These are phyloP conservation scores for Limonium bicolor DNA, from an alignment of 148 eudicot species.

Conservation along the genomic window DNA sequence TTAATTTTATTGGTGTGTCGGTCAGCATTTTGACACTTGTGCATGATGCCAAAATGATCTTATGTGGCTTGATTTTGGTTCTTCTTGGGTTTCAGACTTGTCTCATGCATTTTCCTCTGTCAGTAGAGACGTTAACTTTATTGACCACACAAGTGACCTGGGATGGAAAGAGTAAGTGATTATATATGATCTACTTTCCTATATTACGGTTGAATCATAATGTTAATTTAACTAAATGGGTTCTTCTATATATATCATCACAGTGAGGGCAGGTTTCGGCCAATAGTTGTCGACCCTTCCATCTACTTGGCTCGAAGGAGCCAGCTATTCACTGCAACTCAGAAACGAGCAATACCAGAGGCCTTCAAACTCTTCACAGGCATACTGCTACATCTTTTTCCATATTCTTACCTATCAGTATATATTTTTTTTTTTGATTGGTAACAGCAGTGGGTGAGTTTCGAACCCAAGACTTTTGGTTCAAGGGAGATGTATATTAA, in stretches of 20 bases:
- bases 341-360: constrained; percentile 68
- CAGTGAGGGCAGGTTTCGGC: constrained; percentile 57
- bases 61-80: constrained; percentile 4
- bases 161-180: constrained; percentile 91
- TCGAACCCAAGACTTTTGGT: no score
- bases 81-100: constrained; percentile 40
- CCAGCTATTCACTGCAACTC: constrained; percentile 67
- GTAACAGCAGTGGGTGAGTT: no score
- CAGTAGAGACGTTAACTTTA: constrained; percentile 71
- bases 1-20: not conserved
- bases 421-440: no score
- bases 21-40: not conserved
- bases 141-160: constrained; percentile 87
- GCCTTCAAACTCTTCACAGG: constrained; percentile 88
- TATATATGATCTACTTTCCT: not conserved
- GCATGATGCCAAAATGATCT: not conserved
- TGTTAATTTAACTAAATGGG: not conserved
- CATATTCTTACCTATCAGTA: no score
- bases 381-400: constrained; percentile 10
- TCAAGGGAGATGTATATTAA: no score
- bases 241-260: not conserved
- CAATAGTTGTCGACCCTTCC: constrained; percentile 89
- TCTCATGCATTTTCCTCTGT: constrained; percentile 67
- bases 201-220: not conserved
- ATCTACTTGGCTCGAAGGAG: constrained; percentile 70